Evolutionary conservation across 2,329 filamentous ascomycete species (phyloP), one percentile per base, ranked within the genome.

Genomic region (Pestalotiopsis fici): DNA sequence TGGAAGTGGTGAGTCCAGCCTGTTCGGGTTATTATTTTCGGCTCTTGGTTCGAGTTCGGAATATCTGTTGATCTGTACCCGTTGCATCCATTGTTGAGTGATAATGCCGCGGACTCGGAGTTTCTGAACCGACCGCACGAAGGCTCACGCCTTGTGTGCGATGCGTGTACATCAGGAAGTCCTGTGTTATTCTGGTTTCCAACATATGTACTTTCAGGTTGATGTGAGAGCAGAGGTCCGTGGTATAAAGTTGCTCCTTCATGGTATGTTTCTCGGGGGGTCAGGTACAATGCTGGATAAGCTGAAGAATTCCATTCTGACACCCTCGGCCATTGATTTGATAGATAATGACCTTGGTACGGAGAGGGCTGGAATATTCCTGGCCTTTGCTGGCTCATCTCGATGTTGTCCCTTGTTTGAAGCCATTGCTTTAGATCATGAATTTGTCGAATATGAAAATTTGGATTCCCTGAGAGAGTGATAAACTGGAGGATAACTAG

Each of bases 261-360:
- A 55, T 25, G 12, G 3, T 25, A 11, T 23, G 50, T 55, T 9
- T n/a, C 23, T 4, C 2, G 23, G 3, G 50, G 12, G 9, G 50
- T 11, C n/a, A 55, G 23, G 23, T 55, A 23, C 3, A n/a, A 55
- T 55, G 50, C 12, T 27, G 50, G 1, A 55, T 55, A 7, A 18
- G 7, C 50, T 55, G 18, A n/a, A 23, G 4, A 11, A 7, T 55
- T 4, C 39, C 39, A 18, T 18, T 55, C 13, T n/a, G 21, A 55
- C 6, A n/a, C 6, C 11, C 12, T 55, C 1, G n/a, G 3, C 12
- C 3, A 2, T n/a, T 11, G n/a, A 1, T 25, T 2, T 1, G 50
- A 27, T 12, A n/a, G 50, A 55, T 13, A 18, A 15, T 25, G 1
- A 2, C 12, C 23, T 12, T 15, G 15, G n/a, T 25, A n/a, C 23